Evolutionary conservation across 768 basidiomycete species (phyloP), one percentile per base, ranked within the genome.

Genomic region (Mycena haematopus): DNA sequence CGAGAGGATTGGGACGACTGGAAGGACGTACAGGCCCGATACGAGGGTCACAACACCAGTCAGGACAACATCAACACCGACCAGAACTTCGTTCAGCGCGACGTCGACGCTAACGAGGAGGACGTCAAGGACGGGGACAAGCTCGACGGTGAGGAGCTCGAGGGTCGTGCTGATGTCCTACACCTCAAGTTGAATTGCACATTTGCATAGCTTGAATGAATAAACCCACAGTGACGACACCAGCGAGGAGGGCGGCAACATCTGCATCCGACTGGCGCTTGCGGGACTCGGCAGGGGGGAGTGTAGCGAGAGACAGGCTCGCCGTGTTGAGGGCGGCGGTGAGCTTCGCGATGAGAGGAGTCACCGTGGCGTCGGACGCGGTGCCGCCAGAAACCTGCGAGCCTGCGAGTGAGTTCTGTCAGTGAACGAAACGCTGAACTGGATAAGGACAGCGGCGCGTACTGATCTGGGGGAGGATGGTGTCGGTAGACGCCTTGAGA

Each of bases 21-120:
- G 38, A 50, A 47, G 13, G 36, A 60, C 70, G 27, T 36, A 71
- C 70, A 68, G 57, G 56, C 57, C 55, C 33, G 71, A 57, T 44
- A 73, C 67, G 56, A 72, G 64, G 35, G 58, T 68, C 53, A 72
- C 63, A 35, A 70, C 66, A 36, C 69, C 72, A 22, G 65, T 62
- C 42, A 73, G 66, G 49, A 72, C 66, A 29, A 47, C 58, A 36
- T 72, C 66, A 29, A 72, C 60, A 15, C 68, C 67, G 35, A 44
- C 56, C 36, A 73, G 53, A 40, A 71, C 55, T 27, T 69, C 49
- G 40, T 68, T 52, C 46, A 73, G 56, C 19, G 70, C 56, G 47
- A 63, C 44, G 58, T 73, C 71, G 44, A 73, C 55, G 24, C 60
- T 60, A 27, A 49, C 19, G 56, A 72, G 46, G 25, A 69, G 56